A percentile compares a stretch with the other conserved stretches of the same genome.
Evolutionary conservation across 257 asterid genomes (phyloP).

Genomic region (Solanum acaule): DNA sequence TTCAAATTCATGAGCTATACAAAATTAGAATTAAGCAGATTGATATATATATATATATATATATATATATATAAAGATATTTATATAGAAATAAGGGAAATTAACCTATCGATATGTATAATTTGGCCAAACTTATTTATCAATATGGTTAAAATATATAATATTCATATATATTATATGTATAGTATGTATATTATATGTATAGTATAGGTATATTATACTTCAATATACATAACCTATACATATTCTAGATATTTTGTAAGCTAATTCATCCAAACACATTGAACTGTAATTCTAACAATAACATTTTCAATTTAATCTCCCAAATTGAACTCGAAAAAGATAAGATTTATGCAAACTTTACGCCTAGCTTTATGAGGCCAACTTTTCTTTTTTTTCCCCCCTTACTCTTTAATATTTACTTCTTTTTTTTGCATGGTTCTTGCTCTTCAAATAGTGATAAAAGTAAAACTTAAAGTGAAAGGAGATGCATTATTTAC

Average conservation of each 20-base stretch:
- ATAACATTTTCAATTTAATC: too few relatives aligned
- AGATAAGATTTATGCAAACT: too few relatives aligned
- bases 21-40: background rate
- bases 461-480: background rate
- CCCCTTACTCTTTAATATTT: background rate
- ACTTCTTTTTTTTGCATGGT: background rate
- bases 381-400: background rate
- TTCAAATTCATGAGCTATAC: background rate
- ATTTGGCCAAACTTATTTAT: background rate
- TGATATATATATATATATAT: too few relatives aligned
- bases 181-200: too few relatives aligned
- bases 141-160: background rate
- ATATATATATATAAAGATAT: too few relatives aligned
- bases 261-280: background rate
- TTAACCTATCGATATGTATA: background rate
- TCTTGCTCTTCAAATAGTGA: background rate
- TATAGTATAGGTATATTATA: background rate
- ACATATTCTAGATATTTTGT: background rate
- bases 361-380: background rate
- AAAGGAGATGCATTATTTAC: background rate
- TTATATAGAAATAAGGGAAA: background rate
- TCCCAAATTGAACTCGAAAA: fast-evolving
- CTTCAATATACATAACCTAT: background rate
- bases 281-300: background rate
- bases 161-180: background rate